These are phyloP conservation scores for Sporisorium exsertum DNA, from an alignment of 1,284 basidiomycete species.

Conservation along the genomic window DNA sequence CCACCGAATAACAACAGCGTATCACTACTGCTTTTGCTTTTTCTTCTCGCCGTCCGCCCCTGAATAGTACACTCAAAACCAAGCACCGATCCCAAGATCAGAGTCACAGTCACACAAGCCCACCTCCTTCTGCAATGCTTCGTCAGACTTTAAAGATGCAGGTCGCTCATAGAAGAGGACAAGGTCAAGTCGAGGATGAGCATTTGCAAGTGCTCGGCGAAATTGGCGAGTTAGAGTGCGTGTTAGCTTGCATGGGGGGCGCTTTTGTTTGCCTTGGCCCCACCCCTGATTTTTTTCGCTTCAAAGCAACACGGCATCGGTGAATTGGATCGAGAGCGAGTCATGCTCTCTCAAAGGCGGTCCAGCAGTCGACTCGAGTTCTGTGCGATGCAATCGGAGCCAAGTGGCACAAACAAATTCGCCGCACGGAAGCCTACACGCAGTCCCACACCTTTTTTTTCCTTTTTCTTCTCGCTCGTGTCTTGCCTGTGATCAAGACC, in stretches of 20 bases:
- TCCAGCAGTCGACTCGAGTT: no score
- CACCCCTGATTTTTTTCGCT: background rate
- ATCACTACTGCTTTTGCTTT: background rate
- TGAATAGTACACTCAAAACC: background rate
- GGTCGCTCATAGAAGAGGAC: no score
- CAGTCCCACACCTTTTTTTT: background rate
- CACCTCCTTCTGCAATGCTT: no score
- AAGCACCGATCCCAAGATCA: background rate
- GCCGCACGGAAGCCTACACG: background rate
- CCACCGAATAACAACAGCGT: background rate
- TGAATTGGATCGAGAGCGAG: background rate
- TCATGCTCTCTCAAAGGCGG: no score
- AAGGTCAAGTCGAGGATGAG: no score
- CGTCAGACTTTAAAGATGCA: no score
- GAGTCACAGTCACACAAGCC: background rate
- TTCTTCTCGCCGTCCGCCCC: background rate
- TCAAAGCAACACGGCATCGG: background rate
- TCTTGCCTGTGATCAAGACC: background rate
- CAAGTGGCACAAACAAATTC: background rate
- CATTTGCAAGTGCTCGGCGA: no score
- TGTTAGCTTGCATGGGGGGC: background rate
- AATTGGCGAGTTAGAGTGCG: no score
- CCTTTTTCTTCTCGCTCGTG: no score
- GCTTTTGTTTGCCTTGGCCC: background rate
- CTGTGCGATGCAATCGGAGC: no score